These are phyloP conservation scores for Fraxinus sp. DNA, from an alignment of 305 asterid genomes.

Conservation along the genomic window DNA sequence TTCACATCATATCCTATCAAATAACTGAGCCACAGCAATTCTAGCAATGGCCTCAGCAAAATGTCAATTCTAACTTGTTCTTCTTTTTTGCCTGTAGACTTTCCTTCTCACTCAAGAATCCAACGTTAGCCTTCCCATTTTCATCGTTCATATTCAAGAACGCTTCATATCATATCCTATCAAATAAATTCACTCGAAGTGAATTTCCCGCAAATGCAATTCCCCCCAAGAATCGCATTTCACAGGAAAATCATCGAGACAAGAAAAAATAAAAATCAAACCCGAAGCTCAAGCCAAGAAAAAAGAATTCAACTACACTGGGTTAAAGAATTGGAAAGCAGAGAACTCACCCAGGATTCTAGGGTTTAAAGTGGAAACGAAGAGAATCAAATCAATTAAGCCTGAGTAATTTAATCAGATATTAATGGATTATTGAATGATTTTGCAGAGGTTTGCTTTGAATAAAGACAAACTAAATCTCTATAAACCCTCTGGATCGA, in stretches of 20 bases:
- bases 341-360: not conserved
- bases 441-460: not conserved
- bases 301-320: not conserved
- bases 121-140: slow-evolving; percentile 50
- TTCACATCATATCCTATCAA: no score
- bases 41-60: slow-evolving; percentile 60
- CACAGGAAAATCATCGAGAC: not conserved
- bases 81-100: slow-evolving; percentile 30
- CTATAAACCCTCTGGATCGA: not conserved
- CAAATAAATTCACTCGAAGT: slow-evolving; percentile 21
- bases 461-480: not conserved
- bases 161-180: no score
- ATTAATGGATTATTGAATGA: not conserved
- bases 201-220: not conserved
- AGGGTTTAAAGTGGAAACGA: not conserved
- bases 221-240: not conserved
- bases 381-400: not conserved
- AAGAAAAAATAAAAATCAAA: not conserved
- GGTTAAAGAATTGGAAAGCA: not conserved
- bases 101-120: slow-evolving; percentile 40
- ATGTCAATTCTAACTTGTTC: slow-evolving; percentile 40
- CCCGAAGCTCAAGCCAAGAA: not conserved
- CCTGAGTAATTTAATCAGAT: not conserved
- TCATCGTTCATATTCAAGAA: slow-evolving; percentile 74
- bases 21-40: slow-evolving; percentile 59